A percentile compares a stretch with the other conserved stretches of the same genome.
phyloP scores from a whole-genome alignment of 345 rosid species.

The Laguncularia racemosa region DNA sequence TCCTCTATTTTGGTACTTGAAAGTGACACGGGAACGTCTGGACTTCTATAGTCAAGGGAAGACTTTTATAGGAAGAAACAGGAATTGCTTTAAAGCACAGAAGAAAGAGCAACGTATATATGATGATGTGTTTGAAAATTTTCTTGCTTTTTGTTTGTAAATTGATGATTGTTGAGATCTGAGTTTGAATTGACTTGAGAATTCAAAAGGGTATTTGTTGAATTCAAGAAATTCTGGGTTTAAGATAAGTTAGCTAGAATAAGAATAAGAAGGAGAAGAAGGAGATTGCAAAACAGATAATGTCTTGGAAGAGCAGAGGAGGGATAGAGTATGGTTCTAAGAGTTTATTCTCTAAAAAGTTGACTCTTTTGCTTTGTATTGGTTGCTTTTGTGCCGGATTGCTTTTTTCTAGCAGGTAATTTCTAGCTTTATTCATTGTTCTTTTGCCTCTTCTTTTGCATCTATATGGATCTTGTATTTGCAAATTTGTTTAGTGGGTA shows the following conservation, averaged over 20 bases:
- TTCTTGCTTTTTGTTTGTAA: no score
- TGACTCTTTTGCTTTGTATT: slow-evolving; percentile 74
- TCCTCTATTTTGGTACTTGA: no score
- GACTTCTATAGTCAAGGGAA: no score
- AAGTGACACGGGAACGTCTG: no score
- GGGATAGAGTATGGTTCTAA: slow-evolving; percentile 30
- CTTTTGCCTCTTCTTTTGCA: background rate
- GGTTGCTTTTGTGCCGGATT: slow-evolving; percentile 91
- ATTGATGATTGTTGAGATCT: no score
- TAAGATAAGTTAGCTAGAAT: background rate
- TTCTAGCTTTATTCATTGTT: background rate
- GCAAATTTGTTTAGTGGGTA: background rate
- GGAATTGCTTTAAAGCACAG: no score
- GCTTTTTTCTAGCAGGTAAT: slow-evolving; percentile 75
- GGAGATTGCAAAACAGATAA: slow-evolving; percentile 11
- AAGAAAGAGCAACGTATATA: no score
- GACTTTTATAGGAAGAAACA: no score
- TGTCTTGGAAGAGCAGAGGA: slow-evolving; percentile 62
- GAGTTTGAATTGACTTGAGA: background rate
- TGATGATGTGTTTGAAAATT: no score
- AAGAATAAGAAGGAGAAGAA: slow-evolving; percentile 1
- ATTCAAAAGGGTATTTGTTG: background rate
- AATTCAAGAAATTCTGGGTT: background rate
- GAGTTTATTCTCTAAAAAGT: slow-evolving; percentile 62
- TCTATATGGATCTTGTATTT: slow-evolving; percentile 4